Base-by-base conservation (phyloP, 176 grass and related monocot genomes). In the Lolium perenne region DNA sequence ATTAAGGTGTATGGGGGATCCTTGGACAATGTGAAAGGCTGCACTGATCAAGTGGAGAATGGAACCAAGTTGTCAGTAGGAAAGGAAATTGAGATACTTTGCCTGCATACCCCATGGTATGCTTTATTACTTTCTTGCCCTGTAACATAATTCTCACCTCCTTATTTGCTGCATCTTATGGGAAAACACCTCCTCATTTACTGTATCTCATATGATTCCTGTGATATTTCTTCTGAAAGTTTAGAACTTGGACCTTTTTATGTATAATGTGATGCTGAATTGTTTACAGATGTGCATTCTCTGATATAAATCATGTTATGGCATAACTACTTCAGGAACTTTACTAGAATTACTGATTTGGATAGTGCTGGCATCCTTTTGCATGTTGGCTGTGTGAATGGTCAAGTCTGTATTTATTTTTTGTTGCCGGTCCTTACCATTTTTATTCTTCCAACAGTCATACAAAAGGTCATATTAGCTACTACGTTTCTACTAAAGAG, bases 1-100 rank as follows among this genome's bases (percentile, higher is more conserved):
- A 94, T 98, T 77, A 98, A 94, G 86, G 90, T 98, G 29, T 98
- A 88, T 64, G 96, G 96, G 5, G 96, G 96, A 77, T 95, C 96
- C 23, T 45, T 95, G 47, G 96, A 98, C 82, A 85, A 94, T 74
- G 96, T 98, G 20, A 88, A 80, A 83, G 96, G 93, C 32, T 98
- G 93, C 86, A 98, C 93, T 32, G 79, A 95, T 86, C 81, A 89
- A 32, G 84, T 98, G 56, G 91, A 95, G 74, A 98, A 95, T 82
- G 93, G 93, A 58, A 92, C 87, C 32, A 95, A 95, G 71, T 77
- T 98, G 43, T 87, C 93, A 29, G 40, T 98, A 12, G 96, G 96
- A n/a, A 60, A 89, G 20, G 91, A 92, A 64, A 86, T 94, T 89
- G 89, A 92, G 21, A 91, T 95, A 74, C 64, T 95, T 70, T 95